phyloP scores from a whole-genome alignment of 495 filamentous ascomycete genomes.

The Daldinia grandis region DNA sequence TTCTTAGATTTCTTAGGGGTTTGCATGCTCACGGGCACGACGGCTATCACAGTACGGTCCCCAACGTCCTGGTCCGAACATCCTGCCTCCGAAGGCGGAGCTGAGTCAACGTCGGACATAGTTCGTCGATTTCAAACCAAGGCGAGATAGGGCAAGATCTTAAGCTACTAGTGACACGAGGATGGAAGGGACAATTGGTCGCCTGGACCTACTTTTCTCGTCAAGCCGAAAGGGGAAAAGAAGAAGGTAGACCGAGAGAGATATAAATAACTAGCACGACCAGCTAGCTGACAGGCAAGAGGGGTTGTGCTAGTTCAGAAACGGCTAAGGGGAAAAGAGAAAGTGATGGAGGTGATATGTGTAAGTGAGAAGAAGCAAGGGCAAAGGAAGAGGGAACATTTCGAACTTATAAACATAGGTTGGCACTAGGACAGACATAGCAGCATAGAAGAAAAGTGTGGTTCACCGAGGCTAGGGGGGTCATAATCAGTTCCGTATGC shows the following conservation, averaged over 20 bases:
- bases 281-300: background rate
- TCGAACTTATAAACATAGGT: background rate
- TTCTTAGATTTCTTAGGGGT: slow-evolving; percentile 42
- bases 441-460: background rate
- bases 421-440: background rate
- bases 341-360: background rate
- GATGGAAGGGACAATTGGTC: background rate
- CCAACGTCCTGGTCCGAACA: slow-evolving; percentile 23
- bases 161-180: background rate
- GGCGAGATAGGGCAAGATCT: background rate
- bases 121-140: background rate
- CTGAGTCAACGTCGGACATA: slow-evolving; percentile 31
- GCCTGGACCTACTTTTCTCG: background rate
- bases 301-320: background rate
- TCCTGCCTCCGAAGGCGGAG: slow-evolving; percentile 30
- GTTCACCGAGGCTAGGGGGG: background rate
- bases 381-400: background rate
- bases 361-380: background rate
- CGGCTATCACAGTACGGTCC: slow-evolving; percentile 36
- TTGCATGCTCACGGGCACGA: slow-evolving; percentile 30
- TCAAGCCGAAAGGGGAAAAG: background rate
- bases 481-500: background rate
- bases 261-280: background rate
- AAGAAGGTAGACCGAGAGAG: background rate
- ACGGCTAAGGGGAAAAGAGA: background rate